Base-by-base conservation (phyloP, 805 yeast genomes). In the Blastobotrys muscicola region DNA sequence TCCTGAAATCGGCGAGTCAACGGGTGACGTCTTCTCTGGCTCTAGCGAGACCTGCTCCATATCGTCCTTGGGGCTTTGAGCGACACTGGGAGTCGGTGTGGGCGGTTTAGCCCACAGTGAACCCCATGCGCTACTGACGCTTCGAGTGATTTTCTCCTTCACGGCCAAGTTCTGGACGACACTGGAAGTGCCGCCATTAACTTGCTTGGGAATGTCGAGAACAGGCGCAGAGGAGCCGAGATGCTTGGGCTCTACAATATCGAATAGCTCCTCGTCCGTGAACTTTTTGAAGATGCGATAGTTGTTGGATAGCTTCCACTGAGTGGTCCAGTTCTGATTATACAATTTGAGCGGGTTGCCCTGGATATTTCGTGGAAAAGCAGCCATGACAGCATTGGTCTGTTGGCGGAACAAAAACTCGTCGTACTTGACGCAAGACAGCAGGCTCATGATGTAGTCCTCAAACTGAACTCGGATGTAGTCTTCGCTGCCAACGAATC, bases 391-490 rank as follows among this genome's bases (percentile, higher is more conserved):
- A 56, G 56, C 26, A 20, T 20, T 20, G 26, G 26, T 20, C 26
- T 20, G 9, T 66, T 42, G 65, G 66, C 42, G 53, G 56, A 55
- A 59, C 8, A 74, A 52, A 54, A 80, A 85, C 40, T 71, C 76
- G 50, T 74, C 74, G 53, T 80, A 83, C 60, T 94, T 82, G 15
- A 75, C 78, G 20, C 84, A 71, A 0, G 94, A 70, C 16, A 90
- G 59, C 49, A 92, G 60, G 8, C 94, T 85, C 46, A 82, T 72
- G 20, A 89, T 62, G 57, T 92, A 92, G 55, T 89, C 97, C 57
- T 92, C 98, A 61, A 90, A 89, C 54, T 80, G 86, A 64, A 78
- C 74, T 42, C 97, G 66, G 29, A 92, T 80, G 56, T 80, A 85
- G 61, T 92, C 98, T 55, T 92, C 97, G 51, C 85, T 79, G 2